phyloP scores from a whole-genome alignment of 2,329 filamentous ascomycete species.

The Epichloe gansuensis region DNA sequence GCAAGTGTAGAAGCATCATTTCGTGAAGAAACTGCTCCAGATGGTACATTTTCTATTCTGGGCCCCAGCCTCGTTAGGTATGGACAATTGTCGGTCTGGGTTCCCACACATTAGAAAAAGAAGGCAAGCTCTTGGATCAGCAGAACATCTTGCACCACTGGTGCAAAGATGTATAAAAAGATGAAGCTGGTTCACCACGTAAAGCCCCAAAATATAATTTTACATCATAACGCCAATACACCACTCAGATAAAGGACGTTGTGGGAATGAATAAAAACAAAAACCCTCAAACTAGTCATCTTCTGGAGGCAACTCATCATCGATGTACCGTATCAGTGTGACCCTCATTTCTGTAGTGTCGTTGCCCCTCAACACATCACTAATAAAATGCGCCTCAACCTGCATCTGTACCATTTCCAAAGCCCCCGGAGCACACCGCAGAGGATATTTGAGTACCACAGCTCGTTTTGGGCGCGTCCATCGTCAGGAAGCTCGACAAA shows the following conservation, averaged over 20 bases:
- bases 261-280: not conserved
- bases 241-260: not conserved
- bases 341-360: constrained; percentile 97
- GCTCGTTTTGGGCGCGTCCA: constrained; percentile 84
- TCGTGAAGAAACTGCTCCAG: not conserved
- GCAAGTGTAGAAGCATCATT: not conserved
- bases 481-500: constrained; percentile 97
- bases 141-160: too few relatives aligned
- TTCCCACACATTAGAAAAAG: too few relatives aligned
- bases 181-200: too few relatives aligned
- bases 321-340: constrained; percentile 83
- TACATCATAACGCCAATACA: not conserved
- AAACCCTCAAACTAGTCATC: constrained; percentile 54
- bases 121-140: too few relatives aligned
- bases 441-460: constrained; percentile 97
- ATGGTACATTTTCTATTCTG: not conserved
- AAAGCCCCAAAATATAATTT: too few relatives aligned
- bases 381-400: constrained; percentile 92
- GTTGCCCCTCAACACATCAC: constrained; percentile 82
- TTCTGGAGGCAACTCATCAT: constrained; percentile 93
- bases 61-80: too few relatives aligned
- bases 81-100: too few relatives aligned
- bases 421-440: constrained; percentile 86
- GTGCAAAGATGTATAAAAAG: too few relatives aligned
- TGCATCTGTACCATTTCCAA: constrained; percentile 99